Conservation (phyloP, 1,139 yeast species). For the Geotrichum armillariae region DNA sequence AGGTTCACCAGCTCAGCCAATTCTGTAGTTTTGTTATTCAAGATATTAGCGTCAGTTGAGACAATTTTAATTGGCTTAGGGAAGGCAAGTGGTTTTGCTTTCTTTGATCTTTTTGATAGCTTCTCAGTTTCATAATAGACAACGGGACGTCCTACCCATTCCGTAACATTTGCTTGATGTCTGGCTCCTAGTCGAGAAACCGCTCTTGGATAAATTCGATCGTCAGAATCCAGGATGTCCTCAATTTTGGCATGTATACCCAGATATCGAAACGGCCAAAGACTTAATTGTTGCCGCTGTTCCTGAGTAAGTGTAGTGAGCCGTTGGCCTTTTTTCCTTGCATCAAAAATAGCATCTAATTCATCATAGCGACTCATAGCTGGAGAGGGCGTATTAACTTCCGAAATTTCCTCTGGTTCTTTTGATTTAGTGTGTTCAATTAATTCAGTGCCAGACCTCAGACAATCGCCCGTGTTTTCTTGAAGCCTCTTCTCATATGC, state of each 20-base stretch:
- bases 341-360: constrained; percentile 49
- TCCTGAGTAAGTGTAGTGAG: constrained; percentile 43
- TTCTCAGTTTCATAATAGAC: constrained; percentile 57
- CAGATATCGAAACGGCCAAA: constrained; percentile 78
- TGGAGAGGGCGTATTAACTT: constrained; percentile 7
- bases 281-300: constrained; percentile 33
- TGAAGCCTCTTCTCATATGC: constrained; percentile 30
- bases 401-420: not conserved
- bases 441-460: not conserved
- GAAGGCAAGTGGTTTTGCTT: constrained; percentile 22
- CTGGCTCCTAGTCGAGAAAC: constrained; percentile 74
- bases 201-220: constrained; percentile 80
- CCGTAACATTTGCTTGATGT: constrained; percentile 71
- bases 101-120: constrained; percentile 28
- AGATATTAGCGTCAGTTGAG: not conserved
- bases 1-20: constrained; percentile 48
- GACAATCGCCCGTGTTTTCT: constrained; percentile 28
- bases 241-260: constrained; percentile 77
- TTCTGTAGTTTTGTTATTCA: constrained; percentile 10
- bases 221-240: constrained; percentile 78
- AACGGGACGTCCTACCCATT: constrained; percentile 66
- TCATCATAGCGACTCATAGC: constrained; percentile 59
- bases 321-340: constrained; percentile 23
- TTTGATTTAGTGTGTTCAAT: not conserved
- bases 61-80: constrained; percentile 24